Percentiles rank a stretch among this genome's conserved stretches.
Evolutionary conservation across 441 rosid genomes (phyloP).

Genomic region (Capsella rubella): DNA sequence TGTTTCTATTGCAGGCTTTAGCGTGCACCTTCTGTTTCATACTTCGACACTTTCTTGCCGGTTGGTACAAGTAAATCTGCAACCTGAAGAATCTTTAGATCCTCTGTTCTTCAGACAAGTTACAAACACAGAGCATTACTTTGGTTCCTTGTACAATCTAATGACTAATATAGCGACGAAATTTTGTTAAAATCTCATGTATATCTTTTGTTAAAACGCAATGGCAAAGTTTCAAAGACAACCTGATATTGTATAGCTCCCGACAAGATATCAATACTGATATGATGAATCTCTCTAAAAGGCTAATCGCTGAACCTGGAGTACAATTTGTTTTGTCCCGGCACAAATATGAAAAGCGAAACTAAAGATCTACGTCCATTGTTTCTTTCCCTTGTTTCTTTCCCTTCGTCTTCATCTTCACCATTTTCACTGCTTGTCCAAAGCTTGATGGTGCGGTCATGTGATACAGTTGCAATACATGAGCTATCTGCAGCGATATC

Average conservation of each 20-base stretch:
- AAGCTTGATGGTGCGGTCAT: slow-evolving; percentile 68
- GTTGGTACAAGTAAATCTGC: slow-evolving; percentile 82
- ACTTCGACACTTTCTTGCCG: slow-evolving; percentile 79
- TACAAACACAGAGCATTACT: slow-evolving; percentile 10
- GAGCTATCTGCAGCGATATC: slow-evolving; percentile 64
- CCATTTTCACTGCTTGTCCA: slow-evolving; percentile 54
- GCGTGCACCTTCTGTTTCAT: slow-evolving; percentile 82
- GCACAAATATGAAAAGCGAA: neutral
- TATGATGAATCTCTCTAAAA: slow-evolving; percentile 12
- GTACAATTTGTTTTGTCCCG: neutral
- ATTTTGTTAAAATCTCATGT: neutral
- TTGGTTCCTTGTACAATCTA: slow-evolving; percentile 33
- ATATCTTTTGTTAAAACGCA: neutral
- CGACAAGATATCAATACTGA: slow-evolving; percentile 1
- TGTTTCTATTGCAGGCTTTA: slow-evolving; percentile 60
- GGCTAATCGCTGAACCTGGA: neutral
- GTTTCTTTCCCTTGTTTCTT: slow-evolving; percentile 50
- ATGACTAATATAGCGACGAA: neutral
- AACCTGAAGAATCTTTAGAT: slow-evolving; percentile 2
- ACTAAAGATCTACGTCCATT: slow-evolving; percentile 45
- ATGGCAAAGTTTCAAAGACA: slow-evolving; percentile 14
- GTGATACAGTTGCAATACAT: slow-evolving; percentile 61
- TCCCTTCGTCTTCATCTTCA: slow-evolving; percentile 42
- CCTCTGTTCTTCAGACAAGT: slow-evolving; percentile 14
- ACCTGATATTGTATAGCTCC: slow-evolving; percentile 10